Base-by-base conservation (phyloP, 106 monocot genomes). In the Dendrobium huoshanense region DNA sequence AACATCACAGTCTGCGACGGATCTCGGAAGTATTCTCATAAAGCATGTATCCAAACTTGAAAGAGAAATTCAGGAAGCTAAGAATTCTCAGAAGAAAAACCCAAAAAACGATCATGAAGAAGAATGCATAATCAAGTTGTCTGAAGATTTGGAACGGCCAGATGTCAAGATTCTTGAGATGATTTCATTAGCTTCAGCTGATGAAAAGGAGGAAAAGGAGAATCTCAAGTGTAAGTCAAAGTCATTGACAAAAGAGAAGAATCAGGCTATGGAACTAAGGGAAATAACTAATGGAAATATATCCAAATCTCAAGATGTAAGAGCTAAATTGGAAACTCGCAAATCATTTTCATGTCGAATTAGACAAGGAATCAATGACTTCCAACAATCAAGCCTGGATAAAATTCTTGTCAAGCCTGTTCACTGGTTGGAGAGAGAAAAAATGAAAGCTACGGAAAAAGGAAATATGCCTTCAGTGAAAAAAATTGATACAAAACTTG, bases 41-140 rank as follows among this genome's bases (percentile, higher is more conserved):
- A 89, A 92, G 89, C 94, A 89, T 81, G 85, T 88, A 24, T 94
- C 91, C 8, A 87, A 84, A 83, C 83, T 92, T 42, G 94, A 94
- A 82, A 90, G 82, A 82, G 91, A 96, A 40, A 85, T 94, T 54
- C 83, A 84, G 22, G 85, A 83, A 81, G 87, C 87, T 20, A 92
- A 90, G 74, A 83, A 75, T 25, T 81, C 70, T 64, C 16, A 73
- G 19, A 87, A 82, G 40, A 43, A 56, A 48, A 83, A 13, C 3
- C 10, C 41, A 18, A 72, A 72, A 27, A 37, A 11, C 22, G 22
- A 64, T 25, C 55, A 54, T 22, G 77, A 43, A 77, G 55, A 70
- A 20, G 64, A 1, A 6, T 65, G 22, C 64, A 58, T 65, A 7
- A 24, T 65, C 2, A 65, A 24, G 55, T 55, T 17, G 55, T 55